phyloP scores from a whole-genome alignment of 2,329 filamentous ascomycete genomes.

The Hypoxylon sp. region DNA sequence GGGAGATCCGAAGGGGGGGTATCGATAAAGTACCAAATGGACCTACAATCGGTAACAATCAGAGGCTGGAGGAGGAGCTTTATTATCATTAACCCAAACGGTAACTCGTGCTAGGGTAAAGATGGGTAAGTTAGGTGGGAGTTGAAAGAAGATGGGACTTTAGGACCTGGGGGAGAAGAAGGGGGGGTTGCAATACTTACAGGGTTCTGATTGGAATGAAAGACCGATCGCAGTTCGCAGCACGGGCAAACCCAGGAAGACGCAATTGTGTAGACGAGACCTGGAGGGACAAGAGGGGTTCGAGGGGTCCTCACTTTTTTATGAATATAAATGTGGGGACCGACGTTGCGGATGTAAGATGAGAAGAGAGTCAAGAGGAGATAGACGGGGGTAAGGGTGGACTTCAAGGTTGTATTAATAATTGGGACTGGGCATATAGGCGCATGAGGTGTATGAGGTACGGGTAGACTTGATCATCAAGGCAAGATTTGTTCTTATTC shows the following conservation, averaged over 20 bases:
- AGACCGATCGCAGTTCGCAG: slow-evolving; percentile 43
- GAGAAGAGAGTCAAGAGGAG: slow-evolving; percentile 8
- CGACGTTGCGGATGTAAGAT: slow-evolving; percentile 25
- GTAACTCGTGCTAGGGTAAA: slow-evolving; percentile 29
- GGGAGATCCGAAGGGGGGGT: slow-evolving; percentile 18
- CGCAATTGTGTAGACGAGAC: slow-evolving; percentile 22
- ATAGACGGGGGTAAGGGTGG: slow-evolving; percentile 9
- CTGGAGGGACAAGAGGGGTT: slow-evolving; percentile 36
- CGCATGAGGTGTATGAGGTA: neutral
- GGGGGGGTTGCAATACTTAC: slow-evolving; percentile 35
- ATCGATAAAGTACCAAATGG: slow-evolving; percentile 17
- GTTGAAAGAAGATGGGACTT: slow-evolving; percentile 22
- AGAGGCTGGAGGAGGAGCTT: slow-evolving; percentile 22
- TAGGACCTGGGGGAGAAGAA: slow-evolving; percentile 25
- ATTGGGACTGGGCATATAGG: slow-evolving; percentile 12
- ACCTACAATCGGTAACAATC: slow-evolving; percentile 5
- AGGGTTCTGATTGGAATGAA: slow-evolving; percentile 40
- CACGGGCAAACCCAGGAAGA: slow-evolving; percentile 26
- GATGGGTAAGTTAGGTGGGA: slow-evolving; percentile 30
- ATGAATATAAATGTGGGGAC: slow-evolving; percentile 43
- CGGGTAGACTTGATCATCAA: slow-evolving; percentile 4
- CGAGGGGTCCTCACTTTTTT: slow-evolving; percentile 31
- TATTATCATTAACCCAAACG: slow-evolving; percentile 33
- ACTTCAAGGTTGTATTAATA: slow-evolving; percentile 23
- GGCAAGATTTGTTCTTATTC: neutral